Evolutionary conservation across 2,329 filamentous ascomycete species (phyloP).

Genomic region (Metarhizium humberi): DNA sequence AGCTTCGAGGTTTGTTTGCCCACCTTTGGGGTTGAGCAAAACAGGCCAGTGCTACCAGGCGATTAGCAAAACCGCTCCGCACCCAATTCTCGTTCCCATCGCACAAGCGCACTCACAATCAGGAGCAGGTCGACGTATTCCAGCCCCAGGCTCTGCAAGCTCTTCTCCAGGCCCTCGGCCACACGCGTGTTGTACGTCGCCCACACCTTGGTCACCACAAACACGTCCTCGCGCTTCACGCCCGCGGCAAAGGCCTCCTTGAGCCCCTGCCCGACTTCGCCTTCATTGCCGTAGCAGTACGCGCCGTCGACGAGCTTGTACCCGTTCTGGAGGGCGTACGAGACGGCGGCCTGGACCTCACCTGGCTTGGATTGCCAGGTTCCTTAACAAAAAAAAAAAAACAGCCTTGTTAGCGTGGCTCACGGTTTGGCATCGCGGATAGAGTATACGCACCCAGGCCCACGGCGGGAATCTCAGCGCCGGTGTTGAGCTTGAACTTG

Average conservation of each 20-base stretch:
- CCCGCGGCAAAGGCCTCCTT: conserved; percentile 62
- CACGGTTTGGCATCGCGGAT: background rate
- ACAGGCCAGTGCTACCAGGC: conserved; percentile 61
- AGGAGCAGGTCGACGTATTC: conserved; percentile 77
- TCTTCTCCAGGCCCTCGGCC: conserved; percentile 40
- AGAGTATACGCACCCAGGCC: conserved; percentile 42
- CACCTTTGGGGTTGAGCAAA: conserved; percentile 72
- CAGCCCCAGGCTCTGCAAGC: conserved; percentile 61
- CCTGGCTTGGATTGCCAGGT: conserved; percentile 56
- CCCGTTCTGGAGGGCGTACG: conserved; percentile 45
- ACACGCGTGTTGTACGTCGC: conserved; percentile 61
- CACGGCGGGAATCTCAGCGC: conserved; percentile 49
- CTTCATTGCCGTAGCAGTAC: conserved; percentile 37
- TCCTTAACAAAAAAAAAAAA: conserved; percentile 27
- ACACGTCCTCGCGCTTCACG: conserved; percentile 68
- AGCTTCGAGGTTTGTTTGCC: conserved; percentile 1
- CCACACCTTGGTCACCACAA: conserved; percentile 82
- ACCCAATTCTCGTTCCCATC: too few species aligned
- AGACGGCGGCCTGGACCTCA: conserved; percentile 48
- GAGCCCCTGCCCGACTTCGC: conserved; percentile 71
- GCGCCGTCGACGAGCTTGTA: conserved; percentile 61
- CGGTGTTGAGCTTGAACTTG: conserved; percentile 56
- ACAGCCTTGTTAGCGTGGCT: background rate
- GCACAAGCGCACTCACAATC: conserved; percentile 33
- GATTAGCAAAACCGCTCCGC: background rate